Percentiles rank a stretch among this genome's conserved stretches.
Conservation (phyloP, 2,329 filamentous ascomycete genomes). For the Colletotrichum coccodes region DNA sequence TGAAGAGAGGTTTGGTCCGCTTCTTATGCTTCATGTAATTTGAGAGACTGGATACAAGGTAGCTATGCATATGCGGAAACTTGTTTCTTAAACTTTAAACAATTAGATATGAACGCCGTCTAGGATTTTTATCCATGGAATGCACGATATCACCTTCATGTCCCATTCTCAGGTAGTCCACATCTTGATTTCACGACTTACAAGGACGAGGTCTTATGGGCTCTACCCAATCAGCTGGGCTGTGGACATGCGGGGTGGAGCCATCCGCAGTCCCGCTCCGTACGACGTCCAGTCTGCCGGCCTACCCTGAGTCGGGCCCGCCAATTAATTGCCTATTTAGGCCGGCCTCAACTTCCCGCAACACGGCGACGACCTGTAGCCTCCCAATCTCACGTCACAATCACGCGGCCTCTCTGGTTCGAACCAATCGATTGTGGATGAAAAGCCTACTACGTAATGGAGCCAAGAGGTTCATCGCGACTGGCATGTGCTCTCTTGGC, state of each 20-base stretch:
- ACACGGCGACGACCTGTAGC: not conserved
- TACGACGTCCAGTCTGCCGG: not conserved
- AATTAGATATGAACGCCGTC: not conserved
- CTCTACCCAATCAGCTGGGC: not conserved
- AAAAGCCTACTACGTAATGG: not conserved
- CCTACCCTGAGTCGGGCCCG: not conserved
- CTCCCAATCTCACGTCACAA: not conserved
- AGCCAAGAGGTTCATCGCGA: too few species aligned
- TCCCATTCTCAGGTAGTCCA: not conserved
- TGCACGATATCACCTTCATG: not conserved
- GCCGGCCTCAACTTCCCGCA: not conserved
- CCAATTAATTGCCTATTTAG: not conserved
- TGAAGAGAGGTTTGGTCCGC: too few species aligned
- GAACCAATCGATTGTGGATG: not conserved
- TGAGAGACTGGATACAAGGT: not conserved
- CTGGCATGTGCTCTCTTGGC: too few species aligned
- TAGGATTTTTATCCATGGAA: not conserved
- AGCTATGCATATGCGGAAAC: not conserved
- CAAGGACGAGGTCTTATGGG: not conserved
- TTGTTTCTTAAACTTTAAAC: not conserved
- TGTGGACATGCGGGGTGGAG: conserved; percentile 15
- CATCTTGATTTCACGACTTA: not conserved
- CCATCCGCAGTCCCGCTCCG: conserved; percentile 16
- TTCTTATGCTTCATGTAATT: not conserved
- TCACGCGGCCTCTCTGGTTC: not conserved